Conservation (phyloP, 371 early-diverging fungal genomes). For the Mortierella sp. region DNA sequence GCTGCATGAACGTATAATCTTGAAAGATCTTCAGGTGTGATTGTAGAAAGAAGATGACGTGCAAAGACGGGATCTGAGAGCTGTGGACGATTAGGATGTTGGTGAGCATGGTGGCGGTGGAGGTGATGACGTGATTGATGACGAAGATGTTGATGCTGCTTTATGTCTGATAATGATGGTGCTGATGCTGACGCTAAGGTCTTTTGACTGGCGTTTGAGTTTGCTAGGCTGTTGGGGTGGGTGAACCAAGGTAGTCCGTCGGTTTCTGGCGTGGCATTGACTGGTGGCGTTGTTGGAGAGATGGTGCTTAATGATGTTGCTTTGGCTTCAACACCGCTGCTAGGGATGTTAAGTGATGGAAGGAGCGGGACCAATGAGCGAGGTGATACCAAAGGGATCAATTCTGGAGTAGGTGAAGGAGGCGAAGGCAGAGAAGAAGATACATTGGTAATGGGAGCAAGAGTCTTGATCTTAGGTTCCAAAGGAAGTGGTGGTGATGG, state of each 20-base stretch:
- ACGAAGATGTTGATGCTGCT: background rate
- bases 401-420: slow-evolving; percentile 2
- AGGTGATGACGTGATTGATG: background rate
- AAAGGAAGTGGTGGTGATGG: slow-evolving; percentile 1
- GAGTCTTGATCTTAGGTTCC: background rate
- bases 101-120: background rate
- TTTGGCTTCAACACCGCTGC: background rate
- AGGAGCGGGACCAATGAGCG: slow-evolving; percentile 14
- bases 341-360: slow-evolving; percentile 28
- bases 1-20: slow-evolving; percentile 50
- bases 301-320: background rate
- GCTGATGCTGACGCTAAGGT: background rate
- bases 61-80: slow-evolving; percentile 22
- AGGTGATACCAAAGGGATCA: slow-evolving; percentile 2
- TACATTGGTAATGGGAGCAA: background rate
- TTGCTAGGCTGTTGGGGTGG: slow-evolving; percentile 21
- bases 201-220: background rate
- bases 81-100: background rate
- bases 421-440: slow-evolving; percentile 11
- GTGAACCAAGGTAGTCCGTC: slow-evolving; percentile 23
- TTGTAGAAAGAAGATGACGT: slow-evolving; percentile 36
- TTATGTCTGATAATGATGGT: background rate
- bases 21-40: slow-evolving; percentile 24
- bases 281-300: background rate
- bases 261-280: background rate